Evolutionary conservation across 2,329 filamentous ascomycete species (phyloP), one percentile per base, ranked within the genome.

Genomic region (Sarocladiaceae sp.): DNA sequence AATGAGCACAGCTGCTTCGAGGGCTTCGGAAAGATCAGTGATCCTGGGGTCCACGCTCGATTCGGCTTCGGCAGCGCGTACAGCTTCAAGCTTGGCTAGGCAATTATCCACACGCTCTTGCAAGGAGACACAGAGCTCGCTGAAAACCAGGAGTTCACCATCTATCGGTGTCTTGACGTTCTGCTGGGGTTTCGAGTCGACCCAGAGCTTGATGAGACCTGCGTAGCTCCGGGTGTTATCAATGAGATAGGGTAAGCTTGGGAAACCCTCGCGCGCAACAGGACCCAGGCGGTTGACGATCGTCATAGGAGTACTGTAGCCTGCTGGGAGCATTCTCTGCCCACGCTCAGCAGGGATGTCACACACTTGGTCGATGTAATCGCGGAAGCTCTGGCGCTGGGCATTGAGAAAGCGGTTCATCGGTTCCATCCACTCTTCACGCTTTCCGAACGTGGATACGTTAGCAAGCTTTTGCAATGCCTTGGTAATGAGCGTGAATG

Each of bases 361-460:
- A 71, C 93, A 97, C 44, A 97, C 82, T 26, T 83, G 78, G 64
- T 97, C 92, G 55, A 97, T 87, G 60, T 92, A 97, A 44, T 86
- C 80, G 66, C 92, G 95, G 68, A 97, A 90, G 35, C 88, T 82
- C 60, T 86, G 79, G 18, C 91, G 83, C 62, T 96, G 86, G 1
- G 82, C 76, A 8, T 77, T 79, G 33, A 97, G 73, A 61, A 97
- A 97, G 39, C 81, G 82, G 64, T 97, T 97, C 93, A 97, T 97
- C 0, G 91, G 91, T 70, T 96, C 92, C 92, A 97, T 97, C 90
- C 91, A 97, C n/a, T 87, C 84, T 68, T 97, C 93, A 65, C 96
- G 96, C 64, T 88, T 92, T 36, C 93, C 93, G 64, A 97, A 97
- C 0, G 84, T 90, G 2, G 90, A 89, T 70, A 97, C 79, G 65